Evolutionary conservation across 768 basidiomycete genomes (phyloP), one percentile per base, ranked within the genome.

Genomic region (Leucogyrophana mollusca): DNA sequence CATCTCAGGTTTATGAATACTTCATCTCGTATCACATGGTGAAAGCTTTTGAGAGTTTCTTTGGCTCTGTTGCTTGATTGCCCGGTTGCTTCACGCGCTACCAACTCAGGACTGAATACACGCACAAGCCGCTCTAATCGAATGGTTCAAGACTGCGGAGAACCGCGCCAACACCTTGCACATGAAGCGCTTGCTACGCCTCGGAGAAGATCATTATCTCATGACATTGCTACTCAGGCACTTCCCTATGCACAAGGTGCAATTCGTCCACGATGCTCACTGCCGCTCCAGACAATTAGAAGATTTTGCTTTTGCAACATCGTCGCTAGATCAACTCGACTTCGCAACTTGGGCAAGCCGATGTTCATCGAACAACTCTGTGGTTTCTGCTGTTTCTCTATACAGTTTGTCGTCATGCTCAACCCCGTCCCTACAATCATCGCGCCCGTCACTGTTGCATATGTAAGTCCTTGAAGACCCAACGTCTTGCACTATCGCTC

Each of bases 261-360:
- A 93, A 60, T 98, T 98, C 60, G 81, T 94, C 39, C 84, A 92
- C 4, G 94, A 96, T 57, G 94, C 96, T 79, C 62, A 97, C 95
- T 0, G 89, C 97, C 13, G 94, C 95, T 3, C 95, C 95, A 0
- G 94, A 95, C 56, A 89, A 93, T 56, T 96, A 93, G 92, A 85
- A 84, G 63, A 85, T 97, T 20, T 67, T 99, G 43, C 71, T 99
- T 17, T 96, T 93, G 7, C 96, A 99, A 62, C 86, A 95, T 73
- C 89, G 95, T 70, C 90, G 96, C 57, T 99, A 95, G 95, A 99
- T 99, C 70, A 99, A 99, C 73, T 98, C 95, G 14, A 99, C 95
- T 0, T 7, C 27, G 27, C 13, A 6, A 30, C 27, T 30, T 99
- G 45, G 90, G 86, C 41, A 94, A 98, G 60, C 74, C 98, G 34